Percentiles rank a stretch among this genome's conserved stretches.
These are phyloP conservation scores for Truncatella angustata DNA, from an alignment of 2,329 filamentous ascomycete genomes.

Conservation along the genomic window DNA sequence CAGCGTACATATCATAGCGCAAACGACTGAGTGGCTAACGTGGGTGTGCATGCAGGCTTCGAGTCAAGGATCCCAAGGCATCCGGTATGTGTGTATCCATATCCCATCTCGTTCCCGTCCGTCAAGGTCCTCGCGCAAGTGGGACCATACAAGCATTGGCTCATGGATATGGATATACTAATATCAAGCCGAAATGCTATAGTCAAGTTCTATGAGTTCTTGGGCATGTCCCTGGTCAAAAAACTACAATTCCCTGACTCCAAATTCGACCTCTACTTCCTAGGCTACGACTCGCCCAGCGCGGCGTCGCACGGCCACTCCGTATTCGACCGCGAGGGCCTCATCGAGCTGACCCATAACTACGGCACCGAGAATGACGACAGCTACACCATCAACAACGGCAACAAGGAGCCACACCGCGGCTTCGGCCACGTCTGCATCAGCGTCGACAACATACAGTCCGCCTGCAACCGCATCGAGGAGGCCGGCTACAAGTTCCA, in stretches of 20 bases:
- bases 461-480: conserved; percentile 84
- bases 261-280: conserved; percentile 95
- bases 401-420: conserved; percentile 84
- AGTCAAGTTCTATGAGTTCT: conserved; percentile 91
- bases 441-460: conserved; percentile 79
- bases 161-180: no score
- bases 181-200: conserved; percentile 13
- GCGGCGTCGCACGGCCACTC: conserved; percentile 72
- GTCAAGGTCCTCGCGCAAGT: not conserved
- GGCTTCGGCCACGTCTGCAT: conserved; percentile 88
- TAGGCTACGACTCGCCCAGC: conserved; percentile 78
- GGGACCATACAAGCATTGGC: no score
- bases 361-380: conserved; percentile 88
- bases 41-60: conserved; percentile 59
- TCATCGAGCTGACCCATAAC: conserved; percentile 82
- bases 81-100: conserved; percentile 49
- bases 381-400: conserved; percentile 78
- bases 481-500: conserved; percentile 91
- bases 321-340: conserved; percentile 77
- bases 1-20: no score
- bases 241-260: conserved; percentile 79
- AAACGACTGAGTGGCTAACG: not conserved
- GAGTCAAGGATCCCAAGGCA: conserved; percentile 89
- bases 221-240: conserved; percentile 82
- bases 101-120: not conserved